Evolutionary conservation across 768 basidiomycete genomes (phyloP).

Genomic region (Polyporus arcularius): DNA sequence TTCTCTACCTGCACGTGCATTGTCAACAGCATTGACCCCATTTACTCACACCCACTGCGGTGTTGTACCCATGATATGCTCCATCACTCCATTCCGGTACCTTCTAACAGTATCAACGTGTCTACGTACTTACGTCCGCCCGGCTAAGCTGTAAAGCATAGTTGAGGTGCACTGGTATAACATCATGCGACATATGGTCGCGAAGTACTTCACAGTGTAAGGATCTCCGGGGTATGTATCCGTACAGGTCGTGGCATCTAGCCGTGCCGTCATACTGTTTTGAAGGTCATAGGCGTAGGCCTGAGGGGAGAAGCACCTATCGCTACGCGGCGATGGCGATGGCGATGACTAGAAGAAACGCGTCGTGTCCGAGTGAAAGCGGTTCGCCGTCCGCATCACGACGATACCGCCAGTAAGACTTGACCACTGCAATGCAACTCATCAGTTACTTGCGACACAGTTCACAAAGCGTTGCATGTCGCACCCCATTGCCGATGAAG

Average conservation of each 20-base stretch:
- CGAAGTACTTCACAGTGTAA: too few relatives aligned
- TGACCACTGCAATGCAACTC: conserved; percentile 39
- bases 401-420: conserved; percentile 50
- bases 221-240: too few relatives aligned
- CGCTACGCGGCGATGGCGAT: background rate
- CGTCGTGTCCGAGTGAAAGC: conserved; percentile 36
- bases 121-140: background rate
- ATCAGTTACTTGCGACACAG: background rate
- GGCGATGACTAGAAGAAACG: conserved; percentile 32
- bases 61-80: background rate
- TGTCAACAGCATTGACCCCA: background rate
- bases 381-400: conserved; percentile 43
- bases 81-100: background rate
- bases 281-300: too few relatives aligned
- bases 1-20: background rate
- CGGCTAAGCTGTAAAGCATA: background rate
- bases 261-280: background rate
- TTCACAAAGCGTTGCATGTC: conserved; percentile 27
- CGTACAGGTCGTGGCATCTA: too few relatives aligned
- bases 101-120: background rate
- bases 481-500: conserved; percentile 72
- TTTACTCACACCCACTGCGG: background rate
- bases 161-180: too few relatives aligned
- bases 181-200: too few relatives aligned
- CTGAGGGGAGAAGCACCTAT: too few relatives aligned